Base-by-base conservation (phyloP, 2,329 filamentous ascomycete species). In the Colletotrichum liaoningense region DNA sequence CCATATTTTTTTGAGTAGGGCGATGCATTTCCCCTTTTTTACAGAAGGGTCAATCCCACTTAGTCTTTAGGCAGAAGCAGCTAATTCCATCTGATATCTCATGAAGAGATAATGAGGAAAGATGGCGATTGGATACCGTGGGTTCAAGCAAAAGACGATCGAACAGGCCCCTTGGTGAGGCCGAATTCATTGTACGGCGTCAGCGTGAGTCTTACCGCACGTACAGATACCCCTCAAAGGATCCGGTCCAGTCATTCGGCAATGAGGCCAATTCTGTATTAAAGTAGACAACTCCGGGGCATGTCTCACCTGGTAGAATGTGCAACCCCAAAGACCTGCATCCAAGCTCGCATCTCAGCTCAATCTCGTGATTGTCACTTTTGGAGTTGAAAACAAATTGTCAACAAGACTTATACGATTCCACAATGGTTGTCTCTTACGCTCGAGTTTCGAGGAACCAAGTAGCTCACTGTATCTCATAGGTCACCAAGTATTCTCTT, bases 401-500 rank as follows among this genome's bases (percentile, higher is more conserved):
- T 22, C 42, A 49, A 22, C 42, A 22, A 49, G 19, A n/a, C 42
- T 49, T n/a, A 49, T 11, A 49, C 42, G 19, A 49, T 49, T 22
- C 1, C 42, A 49, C 42, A n/a, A 49, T 49, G 42, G 42, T 49
- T 49, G 42, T 49, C 42, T 49, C 16, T 9, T 9, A 19, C 8
- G 42, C 7, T n/a, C 19, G 8, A 49, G 7, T 22, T 49, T 8
- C 42, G 1, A 9, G 2, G 19, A n/a, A 9, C 16, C 19, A 7
- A n/a, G 8, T 19, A 49, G 42, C 42, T 49, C 7, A 49, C 19
- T 9, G 3, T 9, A 22, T 49, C 19, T 49, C 42, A 4, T 4
- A 73, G 70, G 70, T 73, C 67, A 70, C n/a, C 30, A 73, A 65
- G 60, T 65, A 55, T 55, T 35, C 69, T 11, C 60, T 69, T 16